Base-by-base conservation (phyloP, 768 basidiomycete genomes). In the Mycena indigotica region DNA sequence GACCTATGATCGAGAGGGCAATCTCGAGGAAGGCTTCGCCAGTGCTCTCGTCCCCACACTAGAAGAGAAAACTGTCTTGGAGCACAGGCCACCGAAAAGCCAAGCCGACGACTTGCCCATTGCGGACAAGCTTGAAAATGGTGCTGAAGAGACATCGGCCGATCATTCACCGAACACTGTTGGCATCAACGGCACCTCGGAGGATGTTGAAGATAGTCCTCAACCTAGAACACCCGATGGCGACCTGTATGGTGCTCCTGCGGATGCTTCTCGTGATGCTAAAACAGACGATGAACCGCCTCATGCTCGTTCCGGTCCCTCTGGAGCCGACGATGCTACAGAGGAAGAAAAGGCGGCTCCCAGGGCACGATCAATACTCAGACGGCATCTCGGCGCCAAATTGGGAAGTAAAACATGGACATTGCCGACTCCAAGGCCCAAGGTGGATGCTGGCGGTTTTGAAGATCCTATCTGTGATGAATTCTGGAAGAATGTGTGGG, bases 401-500 rank as follows among this genome's bases (percentile, higher is more conserved):
- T 71, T 79, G 3, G 78, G 79, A 17, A 75, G 73, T 38, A 84
- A 82, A 57, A 71, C 77, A 8, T 89, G 86, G 85, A 80, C 80
- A 30, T 72, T 91, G 54, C 85, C 85, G 1, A 85, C 83, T 0
- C 77, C 81, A 2, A 82, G 84, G n/a, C 93, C 93, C 4, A 73
- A 78, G 29, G 82, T 96, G 38, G 86, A 90, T 61, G 83, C 88
- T 1, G 73, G 90, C 56, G 85, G 82, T 28, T 95, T 99, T 61
- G 88, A 90, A 57, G 96, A 99, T 70, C 96, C 96, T 13, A 79
- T 98, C 35, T 82, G 78, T 62, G 93, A 95, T 57, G 74, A 71
- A 44, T 98, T 98, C 70, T 98, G 93, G 93, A 89, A 89, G 67
- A 80, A 89, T 58, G 82, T 90, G 32, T 99, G 97, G 96, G 79